These are phyloP conservation scores for Ephemerocybe angulata DNA, from an alignment of 768 basidiomycete species.

Conservation along the genomic window DNA sequence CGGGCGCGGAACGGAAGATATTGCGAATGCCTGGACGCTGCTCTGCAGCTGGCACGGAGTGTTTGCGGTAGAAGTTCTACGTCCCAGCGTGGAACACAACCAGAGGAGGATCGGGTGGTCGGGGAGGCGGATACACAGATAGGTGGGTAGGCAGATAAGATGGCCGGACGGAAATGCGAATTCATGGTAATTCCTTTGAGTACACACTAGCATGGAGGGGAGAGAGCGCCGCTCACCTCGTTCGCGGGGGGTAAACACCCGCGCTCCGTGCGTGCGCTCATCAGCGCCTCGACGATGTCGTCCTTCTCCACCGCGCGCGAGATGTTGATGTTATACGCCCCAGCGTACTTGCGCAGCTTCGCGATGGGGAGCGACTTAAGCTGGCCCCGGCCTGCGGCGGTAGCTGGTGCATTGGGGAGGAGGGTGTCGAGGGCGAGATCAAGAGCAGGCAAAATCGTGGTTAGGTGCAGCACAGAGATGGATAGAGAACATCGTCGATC, in stretches of 20 bases:
- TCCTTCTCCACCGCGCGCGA: conserved; percentile 71
- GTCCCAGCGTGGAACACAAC: no score
- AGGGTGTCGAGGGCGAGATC: background rate
- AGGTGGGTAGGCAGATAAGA: no score
- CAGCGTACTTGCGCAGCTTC: conserved; percentile 66
- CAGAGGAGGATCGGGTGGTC: no score
- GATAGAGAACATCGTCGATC: no score
- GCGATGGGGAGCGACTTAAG: conserved; percentile 54
- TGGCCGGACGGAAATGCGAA: background rate
- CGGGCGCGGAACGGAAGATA: conserved; percentile 44
- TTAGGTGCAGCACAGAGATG: no score
- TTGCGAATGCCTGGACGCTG: conserved; percentile 5
- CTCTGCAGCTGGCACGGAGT: conserved; percentile 49
- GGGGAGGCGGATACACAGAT: no score
- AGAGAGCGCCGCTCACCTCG: conserved; percentile 42
- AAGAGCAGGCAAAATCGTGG: no score
- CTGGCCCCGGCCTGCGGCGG: conserved; percentile 57
- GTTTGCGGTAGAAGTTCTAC: conserved; percentile 55
- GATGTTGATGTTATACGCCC: conserved; percentile 63
- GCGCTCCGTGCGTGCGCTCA: conserved; percentile 50
- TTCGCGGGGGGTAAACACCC: conserved; percentile 59
- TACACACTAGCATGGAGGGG: background rate
- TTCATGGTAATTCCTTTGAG: background rate
- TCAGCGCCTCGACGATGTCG: conserved; percentile 65
- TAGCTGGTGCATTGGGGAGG: no score